Evolutionary conservation across 2,329 filamentous ascomycete genomes (phyloP).

Genomic region (Colletotrichum simmondsii): DNA sequence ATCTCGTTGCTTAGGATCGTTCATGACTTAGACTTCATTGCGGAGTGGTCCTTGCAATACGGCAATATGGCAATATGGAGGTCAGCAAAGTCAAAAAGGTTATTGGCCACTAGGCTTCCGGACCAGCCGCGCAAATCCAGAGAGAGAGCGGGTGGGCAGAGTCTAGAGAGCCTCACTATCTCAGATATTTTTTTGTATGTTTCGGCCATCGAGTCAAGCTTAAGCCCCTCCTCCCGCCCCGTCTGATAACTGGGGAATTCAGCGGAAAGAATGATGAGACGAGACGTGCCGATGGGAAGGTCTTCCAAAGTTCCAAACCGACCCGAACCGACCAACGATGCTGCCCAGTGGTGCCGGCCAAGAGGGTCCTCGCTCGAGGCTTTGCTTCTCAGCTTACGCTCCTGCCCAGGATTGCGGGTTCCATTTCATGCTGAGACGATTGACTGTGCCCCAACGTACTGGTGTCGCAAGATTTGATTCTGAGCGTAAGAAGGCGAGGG

Average conservation of each 20-base stretch:
- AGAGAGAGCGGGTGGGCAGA: not conserved
- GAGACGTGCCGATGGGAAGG: not conserved
- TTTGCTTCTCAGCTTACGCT: not conserved
- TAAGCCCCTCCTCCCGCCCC: not conserved
- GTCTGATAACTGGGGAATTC: not conserved
- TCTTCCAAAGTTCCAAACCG: not conserved
- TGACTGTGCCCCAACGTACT: constrained; percentile 5
- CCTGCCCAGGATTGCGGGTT: not conserved
- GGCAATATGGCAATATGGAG: not conserved
- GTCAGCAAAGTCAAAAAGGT: not conserved
- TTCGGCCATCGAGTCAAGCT: not conserved
- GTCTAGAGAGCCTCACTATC: not conserved
- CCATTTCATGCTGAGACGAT: constrained; percentile 11
- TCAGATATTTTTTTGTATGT: not conserved
- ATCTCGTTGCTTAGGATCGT: not conserved
- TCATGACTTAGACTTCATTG: not conserved
- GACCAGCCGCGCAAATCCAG: not conserved
- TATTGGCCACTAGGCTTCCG: not conserved
- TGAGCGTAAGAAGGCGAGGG: not conserved
- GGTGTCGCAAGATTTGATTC: not conserved
- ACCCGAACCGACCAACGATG: not conserved
- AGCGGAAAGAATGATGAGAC: not conserved
- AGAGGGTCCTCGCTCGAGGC: not conserved
- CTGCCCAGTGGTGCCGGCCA: not conserved
- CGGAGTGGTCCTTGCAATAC: not conserved